Percentiles rank a stretch among this genome's conserved stretches.
phyloP scores from a whole-genome alignment of 176 grass and related monocot genomes.

The Triticum timopheevii region DNA sequence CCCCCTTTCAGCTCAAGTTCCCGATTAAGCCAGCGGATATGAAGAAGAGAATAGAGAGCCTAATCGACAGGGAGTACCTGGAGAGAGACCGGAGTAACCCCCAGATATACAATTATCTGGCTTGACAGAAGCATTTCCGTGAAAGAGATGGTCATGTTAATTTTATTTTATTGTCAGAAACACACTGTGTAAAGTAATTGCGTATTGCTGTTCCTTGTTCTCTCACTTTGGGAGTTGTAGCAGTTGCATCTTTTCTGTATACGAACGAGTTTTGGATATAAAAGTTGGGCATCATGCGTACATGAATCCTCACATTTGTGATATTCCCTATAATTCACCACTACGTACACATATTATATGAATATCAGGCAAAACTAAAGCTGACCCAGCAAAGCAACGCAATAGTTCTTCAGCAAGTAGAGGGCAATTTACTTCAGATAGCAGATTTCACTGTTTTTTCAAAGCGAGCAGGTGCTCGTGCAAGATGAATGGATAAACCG shows the following conservation, averaged over 20 bases:
- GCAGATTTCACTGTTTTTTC: too few species aligned
- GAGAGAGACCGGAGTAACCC: constrained; percentile 96
- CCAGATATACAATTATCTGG: constrained; percentile 98
- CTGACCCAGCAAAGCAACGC: too few species aligned
- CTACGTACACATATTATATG: too few species aligned
- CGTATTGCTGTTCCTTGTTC: constrained; percentile 24
- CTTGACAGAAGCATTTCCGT: constrained; percentile 48
- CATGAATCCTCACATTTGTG: neutral
- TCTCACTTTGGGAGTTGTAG: constrained; percentile 32
- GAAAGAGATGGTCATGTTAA: neutral
- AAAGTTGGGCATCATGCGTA: neutral
- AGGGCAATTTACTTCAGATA: too few species aligned
- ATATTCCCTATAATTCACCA: too few species aligned
- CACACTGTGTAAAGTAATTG: constrained; percentile 59
- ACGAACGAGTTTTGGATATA: constrained; percentile 32
- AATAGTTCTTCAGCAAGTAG: too few species aligned
- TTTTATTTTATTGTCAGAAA: constrained; percentile 25
- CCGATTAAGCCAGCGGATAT: constrained; percentile 95
- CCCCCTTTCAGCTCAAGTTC: constrained; percentile 83
- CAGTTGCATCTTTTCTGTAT: constrained; percentile 34
- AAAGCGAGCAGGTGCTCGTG: too few species aligned
- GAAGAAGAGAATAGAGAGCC: constrained; percentile 99
- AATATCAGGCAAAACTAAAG: too few species aligned
- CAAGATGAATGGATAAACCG: too few species aligned
- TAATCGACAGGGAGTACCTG: constrained; percentile 93